phyloP scores from a whole-genome alignment of 768 basidiomycete genomes.

The Tricholoma sp. region DNA sequence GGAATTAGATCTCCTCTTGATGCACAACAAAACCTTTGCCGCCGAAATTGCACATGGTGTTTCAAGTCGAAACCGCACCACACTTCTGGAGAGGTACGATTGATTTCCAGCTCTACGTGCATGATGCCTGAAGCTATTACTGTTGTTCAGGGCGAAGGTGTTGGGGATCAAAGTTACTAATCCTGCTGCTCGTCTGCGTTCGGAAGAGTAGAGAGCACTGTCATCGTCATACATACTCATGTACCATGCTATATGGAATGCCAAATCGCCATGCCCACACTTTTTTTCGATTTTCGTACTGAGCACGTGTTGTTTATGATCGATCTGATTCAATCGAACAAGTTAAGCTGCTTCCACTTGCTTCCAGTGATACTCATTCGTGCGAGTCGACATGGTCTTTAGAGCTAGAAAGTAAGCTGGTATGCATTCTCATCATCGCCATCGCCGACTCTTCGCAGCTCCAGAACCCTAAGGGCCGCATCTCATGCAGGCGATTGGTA shows the following conservation, averaged over 20 bases:
- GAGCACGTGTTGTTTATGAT: not conserved
- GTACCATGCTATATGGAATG: slow-evolving; percentile 49
- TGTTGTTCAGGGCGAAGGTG: slow-evolving; percentile 61
- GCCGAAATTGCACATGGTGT: slow-evolving; percentile 97
- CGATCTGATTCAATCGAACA: not conserved
- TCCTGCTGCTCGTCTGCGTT: slow-evolving; percentile 85
- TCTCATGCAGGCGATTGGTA: slow-evolving; percentile 95
- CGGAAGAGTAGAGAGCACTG: slow-evolving; percentile 72
- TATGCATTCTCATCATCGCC: not conserved
- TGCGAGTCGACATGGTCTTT: slow-evolving; percentile 12
- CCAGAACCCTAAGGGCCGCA: slow-evolving; percentile 41
- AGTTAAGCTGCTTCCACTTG: no score
- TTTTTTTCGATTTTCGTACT: slow-evolving; percentile 2
- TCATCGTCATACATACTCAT: slow-evolving; percentile 37
- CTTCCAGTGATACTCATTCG: no score
- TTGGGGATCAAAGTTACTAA: slow-evolving; percentile 94
- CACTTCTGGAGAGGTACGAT: slow-evolving; percentile 80
- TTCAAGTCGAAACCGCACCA: slow-evolving; percentile 89
- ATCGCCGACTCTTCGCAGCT: slow-evolving; percentile 4
- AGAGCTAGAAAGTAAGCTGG: slow-evolving; percentile 15
- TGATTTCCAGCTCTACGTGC: not conserved
- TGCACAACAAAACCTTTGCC: slow-evolving; percentile 96
- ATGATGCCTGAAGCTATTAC: slow-evolving; percentile 5
- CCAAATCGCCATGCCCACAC: slow-evolving; percentile 40
- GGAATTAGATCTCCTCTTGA: slow-evolving; percentile 91